Base-by-base conservation (phyloP, 176 grass and related monocot species). In the Carex scoparia region DNA sequence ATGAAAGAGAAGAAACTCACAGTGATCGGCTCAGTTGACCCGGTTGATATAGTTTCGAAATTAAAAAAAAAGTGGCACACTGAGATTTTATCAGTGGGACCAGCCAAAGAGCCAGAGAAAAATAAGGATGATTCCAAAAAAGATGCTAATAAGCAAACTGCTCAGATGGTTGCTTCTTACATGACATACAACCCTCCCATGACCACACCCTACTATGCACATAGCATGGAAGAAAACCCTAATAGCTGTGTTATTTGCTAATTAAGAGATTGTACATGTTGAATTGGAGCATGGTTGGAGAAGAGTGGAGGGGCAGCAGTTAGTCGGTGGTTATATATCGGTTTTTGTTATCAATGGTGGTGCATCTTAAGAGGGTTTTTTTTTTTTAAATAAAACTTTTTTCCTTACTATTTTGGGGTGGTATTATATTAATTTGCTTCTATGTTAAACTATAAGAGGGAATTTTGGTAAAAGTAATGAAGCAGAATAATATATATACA, bases 1-100 rank as follows among this genome's bases (percentile, higher is more conserved):
- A 94, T 92, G 91, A 94, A 90, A 84, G 91, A 86, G 0, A 62
- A 59, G 8, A 98, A 90, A 81, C 81, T 98, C 84, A 98, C 89
- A 18, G 87, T 98, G 28, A 3, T 92, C 66, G 96, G 93, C 8
- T 63, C 74, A 0, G 84, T 85, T 4, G 96, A 98, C 78, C 96
- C 93, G 1, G 88, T 98, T 4, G 46, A 81, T 14, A 12, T 94
- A 15, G 93, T 90, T 15, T 18, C 0, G 5, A 95, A 85, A 80
- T 65, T 98, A 72, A 90, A 88, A 51, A 90, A 87, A 88, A 4
- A 62, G 66, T 86, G 88, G 63, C 0, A 33, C 35, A 40, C 74
- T 1, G 1, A 61, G 0, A 87, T 98, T 63, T 1, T 93, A 77
- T 88, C 83, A 28, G 85, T 98, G 23, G 93, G 93, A 1, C 86